Conservation (phyloP, 78 protist species). For the Dictyostelium capitatum region DNA sequence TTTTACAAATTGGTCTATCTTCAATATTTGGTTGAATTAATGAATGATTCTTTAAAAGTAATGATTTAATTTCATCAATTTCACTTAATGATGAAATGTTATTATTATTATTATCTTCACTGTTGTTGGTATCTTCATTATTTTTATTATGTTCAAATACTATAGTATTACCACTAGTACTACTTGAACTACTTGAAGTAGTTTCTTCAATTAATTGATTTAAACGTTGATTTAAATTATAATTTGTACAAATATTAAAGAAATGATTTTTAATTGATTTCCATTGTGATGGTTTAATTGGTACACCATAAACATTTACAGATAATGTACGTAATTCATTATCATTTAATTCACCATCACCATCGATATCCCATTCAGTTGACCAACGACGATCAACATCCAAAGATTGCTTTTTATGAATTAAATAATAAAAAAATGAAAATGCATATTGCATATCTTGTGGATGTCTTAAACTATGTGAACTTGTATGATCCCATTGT, state of each 20-base stretch:
- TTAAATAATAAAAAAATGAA: conserved; percentile 92
- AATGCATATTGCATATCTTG: conserved; percentile 96
- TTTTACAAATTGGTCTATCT: conserved; percentile 12
- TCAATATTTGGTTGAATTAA: background rate
- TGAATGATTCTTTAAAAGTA: background rate
- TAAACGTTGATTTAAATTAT: too few species aligned
- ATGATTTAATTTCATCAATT: too few species aligned
- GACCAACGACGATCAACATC: conserved; percentile 42
- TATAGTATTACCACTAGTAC: background rate
- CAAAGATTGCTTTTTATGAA: conserved; percentile 48
- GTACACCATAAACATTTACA: conserved; percentile 43
- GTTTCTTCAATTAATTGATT: too few species aligned
- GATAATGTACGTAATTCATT: conserved; percentile 89
- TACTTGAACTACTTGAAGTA: too few species aligned
- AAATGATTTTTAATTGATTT: conserved; percentile 11
- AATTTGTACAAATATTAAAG: conserved; percentile 14
- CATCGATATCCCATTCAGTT: conserved; percentile 79
- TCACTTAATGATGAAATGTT: background rate
- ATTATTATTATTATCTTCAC: background rate
- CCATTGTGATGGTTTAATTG: conserved; percentile 14
- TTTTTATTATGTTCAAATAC: background rate
- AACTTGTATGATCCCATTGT: conserved; percentile 91
- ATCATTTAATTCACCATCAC: conserved; percentile 74
- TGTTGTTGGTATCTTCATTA: too few species aligned
- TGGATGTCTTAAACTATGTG: conserved; percentile 85